phyloP scores from a whole-genome alignment of 2,329 filamentous ascomycete genomes.

The Trichoderma koningiopsis region DNA sequence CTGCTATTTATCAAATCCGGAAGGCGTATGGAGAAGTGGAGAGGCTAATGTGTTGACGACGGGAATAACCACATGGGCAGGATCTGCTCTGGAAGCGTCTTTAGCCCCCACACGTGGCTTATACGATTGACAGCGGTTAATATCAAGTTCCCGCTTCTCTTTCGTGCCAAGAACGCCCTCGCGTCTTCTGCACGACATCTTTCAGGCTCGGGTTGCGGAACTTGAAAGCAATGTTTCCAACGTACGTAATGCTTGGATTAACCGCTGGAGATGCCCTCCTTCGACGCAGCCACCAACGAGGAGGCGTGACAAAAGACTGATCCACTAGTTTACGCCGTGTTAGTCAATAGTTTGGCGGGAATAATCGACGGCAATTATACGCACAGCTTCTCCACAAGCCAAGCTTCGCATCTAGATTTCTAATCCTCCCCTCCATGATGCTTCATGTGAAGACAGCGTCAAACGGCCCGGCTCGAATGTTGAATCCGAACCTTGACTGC shows the following conservation, averaged over 20 bases:
- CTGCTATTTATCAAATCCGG: not conserved
- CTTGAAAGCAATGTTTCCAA: not conserved
- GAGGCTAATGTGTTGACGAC: conserved; percentile 8
- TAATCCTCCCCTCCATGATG: not conserved
- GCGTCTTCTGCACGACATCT: not conserved
- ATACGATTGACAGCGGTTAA: not conserved
- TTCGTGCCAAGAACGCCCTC: not conserved
- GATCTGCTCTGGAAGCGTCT: conserved; percentile 8
- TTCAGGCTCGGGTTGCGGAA: not conserved
- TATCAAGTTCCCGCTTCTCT: not conserved
- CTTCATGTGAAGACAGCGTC: not conserved
- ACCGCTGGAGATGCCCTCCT: not conserved
- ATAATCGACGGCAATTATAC: conserved; percentile 15
- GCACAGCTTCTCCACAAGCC: not conserved
- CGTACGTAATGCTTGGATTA: too few species aligned
- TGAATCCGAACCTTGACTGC: not conserved
- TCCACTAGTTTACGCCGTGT: not conserved
- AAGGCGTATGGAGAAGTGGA: conserved; percentile 17
- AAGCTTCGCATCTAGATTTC: conserved; percentile 20
- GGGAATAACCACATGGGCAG: conserved; percentile 20
- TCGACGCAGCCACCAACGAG: not conserved
- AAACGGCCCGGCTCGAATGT: not conserved
- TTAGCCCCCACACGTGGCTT: conserved; percentile 14
- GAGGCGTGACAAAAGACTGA: not conserved
- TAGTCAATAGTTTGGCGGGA: conserved; percentile 18